Percentiles rank a stretch among this genome's conserved stretches.
Evolutionary conservation across 495 filamentous ascomycete genomes (phyloP).

Genomic region (Neurospora terricola): DNA sequence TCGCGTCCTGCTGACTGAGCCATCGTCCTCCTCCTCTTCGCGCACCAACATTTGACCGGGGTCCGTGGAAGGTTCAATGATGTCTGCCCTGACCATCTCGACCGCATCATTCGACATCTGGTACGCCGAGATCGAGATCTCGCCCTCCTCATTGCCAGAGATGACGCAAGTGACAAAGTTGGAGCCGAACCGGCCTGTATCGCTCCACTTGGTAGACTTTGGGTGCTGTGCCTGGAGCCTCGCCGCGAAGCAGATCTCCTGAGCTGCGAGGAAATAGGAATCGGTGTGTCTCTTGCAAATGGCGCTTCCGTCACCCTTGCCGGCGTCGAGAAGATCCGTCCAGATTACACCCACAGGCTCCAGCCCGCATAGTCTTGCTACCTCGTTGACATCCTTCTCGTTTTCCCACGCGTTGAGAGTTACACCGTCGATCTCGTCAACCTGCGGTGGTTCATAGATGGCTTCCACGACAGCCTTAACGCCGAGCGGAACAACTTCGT

Average conservation of each 20-base stretch:
- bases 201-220: conserved; percentile 93
- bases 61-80: conserved; percentile 90
- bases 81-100: conserved; percentile 93
- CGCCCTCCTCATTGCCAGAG: conserved; percentile 80
- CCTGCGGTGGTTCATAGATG: conserved; percentile 92
- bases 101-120: conserved; percentile 91
- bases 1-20: conserved; percentile 54
- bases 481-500: conserved; percentile 83
- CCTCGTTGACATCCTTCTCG: conserved; percentile 69
- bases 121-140: conserved; percentile 82
- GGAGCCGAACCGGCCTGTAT: conserved; percentile 86
- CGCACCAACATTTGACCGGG: conserved; percentile 91
- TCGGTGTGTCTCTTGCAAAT: conserved; percentile 94
- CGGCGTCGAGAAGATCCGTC: conserved; percentile 83
- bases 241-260: conserved; percentile 84
- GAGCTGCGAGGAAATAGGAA: conserved; percentile 86
- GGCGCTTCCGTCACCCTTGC: conserved; percentile 67
- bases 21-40: conserved; percentile 78
- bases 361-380: conserved; percentile 77
- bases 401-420: conserved; percentile 82
- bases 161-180: conserved; percentile 96
- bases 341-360: conserved; percentile 91
- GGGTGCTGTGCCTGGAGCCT: conserved; percentile 79
- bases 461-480: conserved; percentile 96
- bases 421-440: conserved; percentile 83